Evolutionary conservation across 768 basidiomycete species (phyloP).

Genomic region (Psilocybe subaeruginosa): DNA sequence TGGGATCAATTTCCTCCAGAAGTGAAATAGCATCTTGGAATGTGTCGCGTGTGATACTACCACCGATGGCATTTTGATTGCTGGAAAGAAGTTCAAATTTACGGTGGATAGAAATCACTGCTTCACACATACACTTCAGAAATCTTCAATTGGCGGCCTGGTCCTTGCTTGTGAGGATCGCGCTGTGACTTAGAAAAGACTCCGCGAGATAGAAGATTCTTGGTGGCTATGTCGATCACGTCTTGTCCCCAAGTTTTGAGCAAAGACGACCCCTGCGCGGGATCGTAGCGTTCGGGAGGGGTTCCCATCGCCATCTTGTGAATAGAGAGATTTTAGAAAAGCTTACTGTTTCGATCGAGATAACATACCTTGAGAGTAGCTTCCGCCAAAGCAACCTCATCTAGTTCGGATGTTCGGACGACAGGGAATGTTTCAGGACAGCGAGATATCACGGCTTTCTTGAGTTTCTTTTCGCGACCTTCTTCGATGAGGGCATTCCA

Average conservation of each 20-base stretch:
- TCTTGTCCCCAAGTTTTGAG: conserved; percentile 61
- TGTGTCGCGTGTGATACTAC: conserved; percentile 62
- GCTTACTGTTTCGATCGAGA: neutral
- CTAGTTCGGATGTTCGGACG: conserved; percentile 29
- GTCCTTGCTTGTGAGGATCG: conserved; percentile 63
- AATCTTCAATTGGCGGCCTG: conserved; percentile 77
- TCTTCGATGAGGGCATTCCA: conserved; percentile 77
- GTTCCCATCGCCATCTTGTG: conserved; percentile 78
- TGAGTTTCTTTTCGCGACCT: conserved; percentile 69
- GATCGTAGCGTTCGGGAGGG: conserved; percentile 68
- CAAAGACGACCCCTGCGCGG: conserved; percentile 57
- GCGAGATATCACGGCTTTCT: conserved; percentile 57
- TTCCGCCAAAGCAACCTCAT: conserved; percentile 61
- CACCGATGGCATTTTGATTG: conserved; percentile 70
- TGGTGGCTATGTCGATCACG: conserved; percentile 55
- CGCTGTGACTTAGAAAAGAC: conserved; percentile 69
- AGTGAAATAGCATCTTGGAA: conserved; percentile 69
- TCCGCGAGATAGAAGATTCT: conserved; percentile 63
- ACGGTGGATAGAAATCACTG: neutral
- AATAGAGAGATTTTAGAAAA: neutral
- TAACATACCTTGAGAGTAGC: conserved; percentile 66
- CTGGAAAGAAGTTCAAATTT: conserved; percentile 33
- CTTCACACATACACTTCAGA: conserved; percentile 60
- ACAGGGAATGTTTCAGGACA: conserved; percentile 41
- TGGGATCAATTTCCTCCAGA: conserved; percentile 57